Conservation (phyloP, 768 basidiomycete species). For the Auriculariales sp. region DNA sequence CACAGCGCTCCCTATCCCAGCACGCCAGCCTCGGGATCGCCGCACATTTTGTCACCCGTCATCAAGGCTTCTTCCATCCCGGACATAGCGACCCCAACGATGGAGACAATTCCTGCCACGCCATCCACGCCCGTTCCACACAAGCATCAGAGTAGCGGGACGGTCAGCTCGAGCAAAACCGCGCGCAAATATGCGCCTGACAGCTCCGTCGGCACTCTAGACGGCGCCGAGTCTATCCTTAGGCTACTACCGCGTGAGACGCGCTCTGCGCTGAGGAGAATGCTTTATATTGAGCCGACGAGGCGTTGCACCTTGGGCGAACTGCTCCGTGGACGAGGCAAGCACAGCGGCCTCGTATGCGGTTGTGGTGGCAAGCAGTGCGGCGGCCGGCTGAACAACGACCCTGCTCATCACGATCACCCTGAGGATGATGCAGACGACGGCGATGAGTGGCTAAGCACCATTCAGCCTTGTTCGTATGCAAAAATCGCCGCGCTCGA, state of each 20-base stretch:
- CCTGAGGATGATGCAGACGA: constrained; percentile 63
- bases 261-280: constrained; percentile 75
- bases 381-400: constrained; percentile 25
- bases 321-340: constrained; percentile 68
- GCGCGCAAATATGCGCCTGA: background rate
- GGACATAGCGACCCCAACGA: no score
- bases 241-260: constrained; percentile 88
- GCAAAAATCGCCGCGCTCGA: background rate
- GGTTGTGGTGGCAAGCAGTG: constrained; percentile 42
- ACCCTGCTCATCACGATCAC: constrained; percentile 24
- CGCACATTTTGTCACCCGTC: no score
- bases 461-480: constrained; percentile 50
- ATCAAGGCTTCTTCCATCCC: no score
- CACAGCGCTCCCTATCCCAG: background rate
- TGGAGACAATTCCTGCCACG: no score
- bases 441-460: constrained; percentile 81
- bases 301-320: constrained; percentile 88
- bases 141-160: no score
- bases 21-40: no score
- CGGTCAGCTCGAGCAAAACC: no score
- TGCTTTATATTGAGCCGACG: constrained; percentile 83
- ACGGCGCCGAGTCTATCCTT: constrained; percentile 89
- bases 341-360: constrained; percentile 64
- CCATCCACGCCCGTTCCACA: no score
- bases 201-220: constrained; percentile 52